phyloP scores from a whole-genome alignment of 306 rosid species.

The Cicer cuneatum region DNA sequence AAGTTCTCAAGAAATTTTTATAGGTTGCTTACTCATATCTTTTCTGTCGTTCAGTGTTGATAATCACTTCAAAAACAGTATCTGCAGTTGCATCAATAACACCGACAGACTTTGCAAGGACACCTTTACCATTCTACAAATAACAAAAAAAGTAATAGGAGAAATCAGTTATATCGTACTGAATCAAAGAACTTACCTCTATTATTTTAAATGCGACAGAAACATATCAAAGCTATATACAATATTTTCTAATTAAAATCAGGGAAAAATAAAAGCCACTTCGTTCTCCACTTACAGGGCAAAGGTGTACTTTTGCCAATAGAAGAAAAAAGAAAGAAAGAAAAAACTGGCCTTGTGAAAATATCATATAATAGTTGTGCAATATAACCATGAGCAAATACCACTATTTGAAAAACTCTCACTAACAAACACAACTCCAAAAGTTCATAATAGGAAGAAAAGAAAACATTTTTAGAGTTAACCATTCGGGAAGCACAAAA shows the following conservation, averaged over 20 bases:
- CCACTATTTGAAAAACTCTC: slow-evolving; percentile 17
- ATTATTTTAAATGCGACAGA: slow-evolving; percentile 19
- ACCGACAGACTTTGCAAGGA: slow-evolving; percentile 87
- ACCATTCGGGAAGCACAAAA: slow-evolving; percentile 1
- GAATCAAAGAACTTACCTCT: slow-evolving; percentile 35
- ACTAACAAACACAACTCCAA: not conserved
- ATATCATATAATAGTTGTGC: not conserved
- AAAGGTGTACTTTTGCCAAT: slow-evolving; percentile 5
- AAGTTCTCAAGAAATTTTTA: slow-evolving; percentile 10
- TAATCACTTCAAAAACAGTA: slow-evolving; percentile 81
- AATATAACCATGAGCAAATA: not conserved
- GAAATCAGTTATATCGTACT: slow-evolving; percentile 34
- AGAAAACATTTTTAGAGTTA: not conserved
- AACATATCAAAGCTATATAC: slow-evolving; percentile 2
- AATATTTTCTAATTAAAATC: slow-evolving; percentile 3
- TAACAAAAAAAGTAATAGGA: slow-evolving; percentile 47
- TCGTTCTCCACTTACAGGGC: slow-evolving; percentile 22
- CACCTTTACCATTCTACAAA: slow-evolving; percentile 78
- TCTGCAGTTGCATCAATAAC: slow-evolving; percentile 90
- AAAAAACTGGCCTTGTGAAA: not conserved
- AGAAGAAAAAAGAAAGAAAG: not conserved
- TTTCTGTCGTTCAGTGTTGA: slow-evolving; percentile 66
- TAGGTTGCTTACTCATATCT: slow-evolving; percentile 81
- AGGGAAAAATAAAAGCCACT: slow-evolving; percentile 21
- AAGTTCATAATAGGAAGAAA: slow-evolving; percentile 16